Base-by-base conservation (phyloP, 345 rosid species). In the Abelmoschus esculentus region DNA sequence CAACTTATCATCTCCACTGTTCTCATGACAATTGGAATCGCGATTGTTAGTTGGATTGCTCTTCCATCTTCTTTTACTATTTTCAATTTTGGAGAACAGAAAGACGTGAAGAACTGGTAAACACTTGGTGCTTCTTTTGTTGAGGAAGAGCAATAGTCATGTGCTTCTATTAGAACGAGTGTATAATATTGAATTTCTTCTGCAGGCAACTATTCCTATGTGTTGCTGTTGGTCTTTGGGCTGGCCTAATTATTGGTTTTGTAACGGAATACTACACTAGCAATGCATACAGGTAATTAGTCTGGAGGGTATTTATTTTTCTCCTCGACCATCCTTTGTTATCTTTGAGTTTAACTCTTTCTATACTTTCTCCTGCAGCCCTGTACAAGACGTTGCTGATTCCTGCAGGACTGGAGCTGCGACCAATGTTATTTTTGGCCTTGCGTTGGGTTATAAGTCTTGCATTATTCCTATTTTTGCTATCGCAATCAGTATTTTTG, bases 361-460 rank as follows among this genome's bases (percentile, higher is more conserved):
- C 62, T 19, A 1, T 42, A 34, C 12, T 44, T 55, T 63, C 2
- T 12, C 0, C 61, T 80, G 73, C 92, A 92, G 98, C 86, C 98
- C 97, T 47, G 98, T 93, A 61, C 98, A 89, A 81, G 98, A 90
- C 76, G 97, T 93, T 71, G 98, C 97, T 71, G 98, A 90, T 83
- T 93, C 97, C 66, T 91, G 97, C 85, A 82, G 97, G 61, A 91
- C 92, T 49, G 97, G 96, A 69, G 96, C 93, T 52, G 60, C 60
- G 1, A 56, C 60, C 11, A 56, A 56, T 1, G 32, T 56, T 56
- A 86, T 88, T 75, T 88, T 88, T 34, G 93, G 90, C 65, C 93
- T 86, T 77, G 93, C 93, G 4, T 74, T 89, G 78, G 93, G 93
- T 66, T 89, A 89, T 78, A 89, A 89, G 77, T 89, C 91, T 18